phyloP scores from a whole-genome alignment of 2,329 filamentous ascomycete genomes.

The Colletotrichum sp. region DNA sequence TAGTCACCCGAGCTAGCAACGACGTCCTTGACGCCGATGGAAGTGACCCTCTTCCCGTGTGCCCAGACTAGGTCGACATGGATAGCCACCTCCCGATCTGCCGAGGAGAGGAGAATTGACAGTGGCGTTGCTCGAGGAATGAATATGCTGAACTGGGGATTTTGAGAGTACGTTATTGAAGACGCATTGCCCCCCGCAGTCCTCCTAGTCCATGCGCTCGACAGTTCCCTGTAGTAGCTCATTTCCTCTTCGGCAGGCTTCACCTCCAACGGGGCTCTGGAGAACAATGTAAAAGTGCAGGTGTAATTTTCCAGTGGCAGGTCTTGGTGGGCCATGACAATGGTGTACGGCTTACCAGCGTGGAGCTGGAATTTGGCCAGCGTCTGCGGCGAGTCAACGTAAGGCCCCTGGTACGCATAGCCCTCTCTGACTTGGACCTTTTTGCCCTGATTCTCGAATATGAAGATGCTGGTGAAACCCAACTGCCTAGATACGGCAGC shows the following conservation, averaged over 20 bases:
- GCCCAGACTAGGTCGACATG: constrained; percentile 88
- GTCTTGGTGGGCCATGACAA: constrained; percentile 80
- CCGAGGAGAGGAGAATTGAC: constrained; percentile 75
- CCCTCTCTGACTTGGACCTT: constrained; percentile 78
- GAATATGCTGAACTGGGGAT: constrained; percentile 82
- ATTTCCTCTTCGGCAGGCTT: constrained; percentile 66
- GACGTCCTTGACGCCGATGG: constrained; percentile 77
- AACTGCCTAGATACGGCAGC: constrained; percentile 57
- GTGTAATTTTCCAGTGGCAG: constrained; percentile 75
- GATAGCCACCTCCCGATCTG: constrained; percentile 70
- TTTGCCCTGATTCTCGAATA: constrained; percentile 75
- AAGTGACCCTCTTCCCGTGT: constrained; percentile 71
- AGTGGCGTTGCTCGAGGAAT: constrained; percentile 65
- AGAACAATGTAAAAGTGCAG: constrained; percentile 89
- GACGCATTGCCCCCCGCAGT: constrained; percentile 87
- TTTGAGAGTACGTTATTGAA: constrained; percentile 77
- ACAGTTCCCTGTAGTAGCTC: constrained; percentile 60
- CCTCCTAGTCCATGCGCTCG: constrained; percentile 75
- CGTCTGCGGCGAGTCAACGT: constrained; percentile 92
- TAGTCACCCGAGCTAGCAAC: constrained; percentile 89
- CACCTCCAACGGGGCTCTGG: constrained; percentile 66
- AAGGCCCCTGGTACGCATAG: constrained; percentile 77
- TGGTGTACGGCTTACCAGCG: constrained; percentile 52
- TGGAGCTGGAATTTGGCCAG: constrained; percentile 69
- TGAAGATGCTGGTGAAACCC: constrained; percentile 87